Evolutionary conservation across 805 yeast genomes (phyloP), one percentile per base, ranked within the genome.

Genomic region (Vanderwaltozyma yarrowii): DNA sequence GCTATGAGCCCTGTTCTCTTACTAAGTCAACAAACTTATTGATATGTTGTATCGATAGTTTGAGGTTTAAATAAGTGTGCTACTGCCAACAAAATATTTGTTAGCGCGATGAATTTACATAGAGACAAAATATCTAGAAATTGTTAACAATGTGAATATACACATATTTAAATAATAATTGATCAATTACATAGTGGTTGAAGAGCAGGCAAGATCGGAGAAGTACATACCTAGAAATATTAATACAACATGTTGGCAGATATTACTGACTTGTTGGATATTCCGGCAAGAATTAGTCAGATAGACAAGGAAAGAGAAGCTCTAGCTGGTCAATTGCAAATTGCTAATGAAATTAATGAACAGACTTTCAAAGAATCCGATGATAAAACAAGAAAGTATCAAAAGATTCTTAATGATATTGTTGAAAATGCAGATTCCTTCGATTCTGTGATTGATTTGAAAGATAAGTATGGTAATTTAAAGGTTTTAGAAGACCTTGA

Each of bases 211-310:
- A n/a, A n/a, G n/a, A n/a, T n/a, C n/a, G n/a, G n/a, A n/a, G n/a
- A n/a, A n/a, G n/a, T n/a, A n/a, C n/a, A n/a, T n/a, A n/a, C n/a
- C n/a, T n/a, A n/a, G n/a, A n/a, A n/a, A n/a, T n/a, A n/a, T n/a
- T n/a, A n/a, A n/a, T n/a, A n/a, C n/a, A 41, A n/a, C 5, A 47
- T 45, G 51, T 32, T 52, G 25, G 38, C 39, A 16, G 45, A 48
- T 21, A 36, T 54, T 14, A 49, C 56, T 17, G 62, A 57, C 37
- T 38, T 61, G 13, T 34, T 46, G 13, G 35, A 43, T 15, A 45
- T 62, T 15, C 54, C 59, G 23, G 35, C 44, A 6, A 45, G 41
- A 25, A 61, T 62, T 18, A 39, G 52, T 2, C 41, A 43, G 9
- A 44, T 62, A 6, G 51, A 52, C 17, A 25, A 35, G 1, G 43